Evolutionary conservation across 1,284 basidiomycete species (phyloP), one percentile per base, ranked within the genome.

Genomic region (Gomphus bonarii): DNA sequence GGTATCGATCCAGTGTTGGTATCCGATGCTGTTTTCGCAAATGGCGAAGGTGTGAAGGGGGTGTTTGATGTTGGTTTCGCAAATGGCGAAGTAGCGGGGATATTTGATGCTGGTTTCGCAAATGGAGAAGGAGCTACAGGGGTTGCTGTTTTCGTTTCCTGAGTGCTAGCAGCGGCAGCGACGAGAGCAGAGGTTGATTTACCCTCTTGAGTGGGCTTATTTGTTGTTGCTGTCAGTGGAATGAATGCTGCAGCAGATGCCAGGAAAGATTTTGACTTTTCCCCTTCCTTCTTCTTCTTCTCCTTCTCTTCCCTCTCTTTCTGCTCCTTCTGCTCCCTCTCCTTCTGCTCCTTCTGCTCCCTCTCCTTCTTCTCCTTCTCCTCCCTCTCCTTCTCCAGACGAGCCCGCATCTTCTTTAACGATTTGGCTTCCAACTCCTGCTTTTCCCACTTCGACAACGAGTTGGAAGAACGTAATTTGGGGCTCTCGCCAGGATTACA

Each of bases 391-490:
- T 72, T 72, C 47, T 73, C 70, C 58, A 75, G 74, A 62, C 75
- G 73, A 50, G 75, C 75, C 47, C 83, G 72, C 63, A 86, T 75
- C 62, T 74, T 80, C 64, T 78, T 75, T 76, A 89, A 82, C n/a
- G 85, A 83, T 51, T 79, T 77, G 3, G 86, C 87, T 63, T 89
- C 86, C 38, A 86, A 66, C 63, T 89, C 86, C 65, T 89, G 86
- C 61, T 88, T 89, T 67, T 89, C 87, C 84, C 84, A 87, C 67
- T 86, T 88, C 1, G 85, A 85, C 61, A 81, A 84, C 7, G 75
- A 75, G 61, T 76, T 76, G 16, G 72, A 72, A 55, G 67, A 64
- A 25, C 74, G 69, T 50, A 76, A 68, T 58, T 78, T 81, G 11
- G 83, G 80, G 61, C 76, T 81, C 59, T 80, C 79, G 11, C 66